phyloP scores from a whole-genome alignment of 768 basidiomycete genomes.

The Tylopilus vinaceipallidus region DNA sequence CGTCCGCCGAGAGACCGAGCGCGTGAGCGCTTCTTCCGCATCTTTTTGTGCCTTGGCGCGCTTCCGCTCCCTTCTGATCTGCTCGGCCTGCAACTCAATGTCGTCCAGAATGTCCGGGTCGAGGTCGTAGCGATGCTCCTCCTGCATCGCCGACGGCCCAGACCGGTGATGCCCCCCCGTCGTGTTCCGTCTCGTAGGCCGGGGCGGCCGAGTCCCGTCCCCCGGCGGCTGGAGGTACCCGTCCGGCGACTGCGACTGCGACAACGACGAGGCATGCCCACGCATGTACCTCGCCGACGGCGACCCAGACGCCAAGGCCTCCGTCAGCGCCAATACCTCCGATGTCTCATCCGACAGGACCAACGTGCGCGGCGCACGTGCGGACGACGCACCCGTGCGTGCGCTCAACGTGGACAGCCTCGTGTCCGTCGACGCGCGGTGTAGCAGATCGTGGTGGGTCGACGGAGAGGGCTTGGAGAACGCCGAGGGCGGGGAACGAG shows the following conservation, averaged over 20 bases:
- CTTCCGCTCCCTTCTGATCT: conserved; percentile 81
- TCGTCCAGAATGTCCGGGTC: conserved; percentile 46
- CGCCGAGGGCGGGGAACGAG: conserved; percentile 21
- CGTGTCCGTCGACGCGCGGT: conserved; percentile 53
- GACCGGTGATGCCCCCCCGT: conserved; percentile 50
- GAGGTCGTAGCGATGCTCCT: conserved; percentile 38
- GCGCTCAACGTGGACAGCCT: conserved; percentile 34
- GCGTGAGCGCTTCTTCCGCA: conserved; percentile 57
- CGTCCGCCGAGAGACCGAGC: conserved; percentile 21
- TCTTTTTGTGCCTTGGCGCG: conserved; percentile 64
- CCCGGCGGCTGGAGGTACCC: conserved; percentile 54
- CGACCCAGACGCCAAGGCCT: conserved; percentile 17
- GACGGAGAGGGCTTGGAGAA: conserved; percentile 14
- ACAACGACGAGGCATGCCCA: conserved; percentile 21
- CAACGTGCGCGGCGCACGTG: conserved; percentile 17
- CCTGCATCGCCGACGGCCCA: conserved; percentile 29
- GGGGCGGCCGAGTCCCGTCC: conserved; percentile 24
- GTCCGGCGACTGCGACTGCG: conserved; percentile 34
- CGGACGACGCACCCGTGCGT: conserved; percentile 20
- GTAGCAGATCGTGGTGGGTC: conserved; percentile 32
- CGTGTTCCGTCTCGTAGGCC: conserved; percentile 65
- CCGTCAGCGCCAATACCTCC: conserved; percentile 23
- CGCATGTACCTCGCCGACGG: conserved; percentile 22
- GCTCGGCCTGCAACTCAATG: conserved; percentile 87
- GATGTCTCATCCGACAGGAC: conserved; percentile 14